Conservation (phyloP, 768 basidiomycete genomes). For the Tylopilus balloui region DNA sequence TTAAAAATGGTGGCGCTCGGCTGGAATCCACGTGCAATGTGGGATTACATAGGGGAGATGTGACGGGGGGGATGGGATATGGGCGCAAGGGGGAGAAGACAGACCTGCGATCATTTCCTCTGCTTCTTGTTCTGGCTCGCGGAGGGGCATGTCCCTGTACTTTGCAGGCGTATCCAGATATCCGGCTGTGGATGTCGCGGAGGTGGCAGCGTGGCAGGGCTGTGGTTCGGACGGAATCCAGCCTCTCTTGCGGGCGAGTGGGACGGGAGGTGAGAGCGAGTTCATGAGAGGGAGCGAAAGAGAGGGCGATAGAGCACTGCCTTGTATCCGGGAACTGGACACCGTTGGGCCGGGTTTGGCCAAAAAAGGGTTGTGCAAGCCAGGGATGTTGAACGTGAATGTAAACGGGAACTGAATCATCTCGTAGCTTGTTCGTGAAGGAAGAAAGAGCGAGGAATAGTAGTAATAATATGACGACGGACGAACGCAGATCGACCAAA, state of each 20-base stretch:
- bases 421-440: slow-evolving; percentile 27
- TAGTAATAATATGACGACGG: background rate
- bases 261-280: slow-evolving; percentile 34
- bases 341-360: slow-evolving; percentile 16
- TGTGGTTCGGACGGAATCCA: slow-evolving; percentile 66
- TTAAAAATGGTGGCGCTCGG: slow-evolving; percentile 11
- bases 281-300: slow-evolving; percentile 16
- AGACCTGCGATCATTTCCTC: slow-evolving; percentile 45
- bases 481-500: background rate
- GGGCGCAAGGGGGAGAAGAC: slow-evolving; percentile 27
- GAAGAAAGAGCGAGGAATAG: background rate
- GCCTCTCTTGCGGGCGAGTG: slow-evolving; percentile 56
- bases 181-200: slow-evolving; percentile 51
- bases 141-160: slow-evolving; percentile 41
- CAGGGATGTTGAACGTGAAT: slow-evolving; percentile 63
- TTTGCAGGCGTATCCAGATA: slow-evolving; percentile 69
- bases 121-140: slow-evolving; percentile 36
- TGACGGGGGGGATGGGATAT: slow-evolving; percentile 11
- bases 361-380: slow-evolving; percentile 63
- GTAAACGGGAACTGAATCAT: slow-evolving; percentile 65
- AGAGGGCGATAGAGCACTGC: slow-evolving; percentile 22
- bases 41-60: slow-evolving; percentile 18
- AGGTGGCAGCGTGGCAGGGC: slow-evolving; percentile 49
- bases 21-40: slow-evolving; percentile 14
- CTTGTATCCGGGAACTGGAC: slow-evolving; percentile 24